These are phyloP conservation scores for Coemansia furcata DNA, from an alignment of 192 early-diverging fungal genomes.

Conservation along the genomic window DNA sequence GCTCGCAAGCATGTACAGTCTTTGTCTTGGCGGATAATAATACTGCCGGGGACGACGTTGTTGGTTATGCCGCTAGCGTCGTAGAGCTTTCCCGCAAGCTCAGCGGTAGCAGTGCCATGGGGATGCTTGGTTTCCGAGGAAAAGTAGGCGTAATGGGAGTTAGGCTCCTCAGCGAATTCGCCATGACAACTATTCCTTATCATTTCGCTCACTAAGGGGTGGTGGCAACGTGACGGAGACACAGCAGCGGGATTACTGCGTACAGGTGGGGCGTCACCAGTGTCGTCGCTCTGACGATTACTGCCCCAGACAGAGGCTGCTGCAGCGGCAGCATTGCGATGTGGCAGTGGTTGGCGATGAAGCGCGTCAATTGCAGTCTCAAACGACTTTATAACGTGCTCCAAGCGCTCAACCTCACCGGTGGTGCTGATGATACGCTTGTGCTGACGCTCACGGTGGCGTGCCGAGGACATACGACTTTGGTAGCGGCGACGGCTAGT, in stretches of 20 bases:
- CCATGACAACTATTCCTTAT: background rate
- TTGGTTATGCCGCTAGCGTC: background rate
- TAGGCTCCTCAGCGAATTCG: background rate
- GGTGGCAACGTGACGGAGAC: background rate
- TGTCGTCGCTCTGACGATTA: slow-evolving; percentile 1
- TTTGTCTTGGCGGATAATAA: background rate
- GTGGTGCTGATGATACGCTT: slow-evolving; percentile 2
- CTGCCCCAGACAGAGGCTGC: too few relatives aligned
- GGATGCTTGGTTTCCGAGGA: too few relatives aligned
- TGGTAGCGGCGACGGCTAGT: slow-evolving; percentile 11
- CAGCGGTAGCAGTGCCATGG: background rate
- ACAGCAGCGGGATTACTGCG: background rate
- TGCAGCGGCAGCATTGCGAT: background rate
- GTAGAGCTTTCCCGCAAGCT: background rate
- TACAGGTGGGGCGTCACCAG: background rate
- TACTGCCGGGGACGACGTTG: too few relatives aligned
- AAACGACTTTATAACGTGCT: background rate
- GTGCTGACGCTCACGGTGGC: slow-evolving; percentile 17
- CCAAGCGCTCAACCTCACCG: slow-evolving; percentile 3
- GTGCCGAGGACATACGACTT: slow-evolving; percentile 16
- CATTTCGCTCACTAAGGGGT: background rate
- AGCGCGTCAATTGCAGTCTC: background rate
- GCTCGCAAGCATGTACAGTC: background rate
- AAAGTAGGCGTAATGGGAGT: background rate
- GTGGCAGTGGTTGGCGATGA: background rate